Base-by-base conservation (phyloP, 1,284 basidiomycete species). In the Ceratobasidium sp. region DNA sequence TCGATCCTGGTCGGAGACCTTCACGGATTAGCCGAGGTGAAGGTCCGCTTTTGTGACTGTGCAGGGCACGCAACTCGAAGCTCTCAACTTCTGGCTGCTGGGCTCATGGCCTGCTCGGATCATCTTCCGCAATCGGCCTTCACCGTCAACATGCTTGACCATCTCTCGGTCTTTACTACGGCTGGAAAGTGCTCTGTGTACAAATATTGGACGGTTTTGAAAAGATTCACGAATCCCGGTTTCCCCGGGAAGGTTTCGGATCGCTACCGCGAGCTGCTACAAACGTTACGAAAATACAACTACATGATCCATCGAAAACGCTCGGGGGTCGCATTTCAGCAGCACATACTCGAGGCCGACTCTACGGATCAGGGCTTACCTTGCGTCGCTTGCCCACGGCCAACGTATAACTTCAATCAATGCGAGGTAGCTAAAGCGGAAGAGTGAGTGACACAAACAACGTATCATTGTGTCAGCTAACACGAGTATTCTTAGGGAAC, bases 211-310 rank as follows among this genome's bases (percentile, higher is more conserved):
- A 23, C 42, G 5, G 46, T 67, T 3, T 15, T 67, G 7, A 52
- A 67, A 26, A 44, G 33, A 10, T 46, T 67, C 3, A 67, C 65
- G 3, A 46, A 52, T 12, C 50, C 44, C 15, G 42, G 42, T 3
- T 67, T 67, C 46, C 65, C 65, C n/a, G 46, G 42, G 3, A 46
- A 67, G 13, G 46, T 67, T 33, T 26, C 42, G 4, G 33, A 67
- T 20, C 65, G 65, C 2, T 67, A 67, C 44, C 42, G 65, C 6
- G 65, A 67, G 33, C 26, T 67, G 10, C 26, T 67, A 10, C 65
- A 67, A 23, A 33, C 44, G 12, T 26, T 28, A 3, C 65, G 65
- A 15, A 46, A 67, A 67, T 67, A 52, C 13, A 67, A 33, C 26
- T 23, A 67, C 33, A 44, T 67, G 2, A 67, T 67, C 17, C 6